Conservation (phyloP, 352 stramenopile species). For the Phytopythium oedochilum region DNA sequence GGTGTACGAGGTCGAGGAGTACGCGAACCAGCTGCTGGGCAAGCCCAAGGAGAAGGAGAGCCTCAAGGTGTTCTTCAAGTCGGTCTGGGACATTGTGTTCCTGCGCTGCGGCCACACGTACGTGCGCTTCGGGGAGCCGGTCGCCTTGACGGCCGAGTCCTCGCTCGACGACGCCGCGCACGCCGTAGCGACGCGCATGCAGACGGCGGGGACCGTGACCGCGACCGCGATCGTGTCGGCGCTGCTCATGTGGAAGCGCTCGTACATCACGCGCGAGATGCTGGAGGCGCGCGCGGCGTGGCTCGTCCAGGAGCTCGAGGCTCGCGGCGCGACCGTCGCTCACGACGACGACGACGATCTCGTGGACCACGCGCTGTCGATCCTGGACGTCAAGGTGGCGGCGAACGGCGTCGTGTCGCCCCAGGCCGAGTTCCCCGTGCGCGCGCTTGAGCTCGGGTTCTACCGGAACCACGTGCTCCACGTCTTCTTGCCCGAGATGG, state of each 20-base stretch:
- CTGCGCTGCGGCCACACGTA: slow-evolving; percentile 79
- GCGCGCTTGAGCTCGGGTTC: slow-evolving; percentile 71
- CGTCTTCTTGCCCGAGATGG: slow-evolving; percentile 75
- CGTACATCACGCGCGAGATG: slow-evolving; percentile 56
- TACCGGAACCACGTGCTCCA: slow-evolving; percentile 86
- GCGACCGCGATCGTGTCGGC: slow-evolving; percentile 68
- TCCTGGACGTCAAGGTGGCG: slow-evolving; percentile 49
- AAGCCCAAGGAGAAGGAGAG: slow-evolving; percentile 84
- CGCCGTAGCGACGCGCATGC: slow-evolving; percentile 64
- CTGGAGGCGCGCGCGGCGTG: slow-evolving; percentile 44
- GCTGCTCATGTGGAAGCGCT: slow-evolving; percentile 76
- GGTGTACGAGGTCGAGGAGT: slow-evolving; percentile 84
- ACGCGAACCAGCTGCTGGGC: slow-evolving; percentile 82
- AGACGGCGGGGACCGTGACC: slow-evolving; percentile 68
- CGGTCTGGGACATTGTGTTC: slow-evolving; percentile 69
- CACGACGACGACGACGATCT: slow-evolving; percentile 53
- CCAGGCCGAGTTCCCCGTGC: slow-evolving; percentile 52
- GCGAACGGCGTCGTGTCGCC: slow-evolving; percentile 36
- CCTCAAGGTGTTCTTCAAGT: slow-evolving; percentile 65
- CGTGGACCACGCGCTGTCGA: slow-evolving; percentile 49
- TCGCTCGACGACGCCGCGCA: slow-evolving; percentile 44
- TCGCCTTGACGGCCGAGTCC: slow-evolving; percentile 45
- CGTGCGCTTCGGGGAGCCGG: slow-evolving; percentile 72
- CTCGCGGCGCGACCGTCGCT: slow-evolving; percentile 42
- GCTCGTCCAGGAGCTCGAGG: slow-evolving; percentile 48